Base-by-base conservation (phyloP, 345 rosid genomes). In the Laguncularia racemosa region DNA sequence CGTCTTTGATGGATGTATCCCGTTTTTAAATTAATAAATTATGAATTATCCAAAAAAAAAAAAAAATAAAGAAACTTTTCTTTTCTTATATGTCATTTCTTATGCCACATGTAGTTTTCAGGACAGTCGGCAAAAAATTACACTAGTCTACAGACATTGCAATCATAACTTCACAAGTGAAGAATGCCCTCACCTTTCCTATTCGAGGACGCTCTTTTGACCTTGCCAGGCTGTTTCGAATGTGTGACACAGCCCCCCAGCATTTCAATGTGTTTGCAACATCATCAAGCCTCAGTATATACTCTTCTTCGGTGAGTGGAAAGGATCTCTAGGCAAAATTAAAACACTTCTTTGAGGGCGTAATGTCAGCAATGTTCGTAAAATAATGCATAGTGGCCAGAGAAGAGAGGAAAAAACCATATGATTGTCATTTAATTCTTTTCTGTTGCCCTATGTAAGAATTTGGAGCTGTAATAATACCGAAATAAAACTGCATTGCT, bases 181-280 rank as follows among this genome's bases (percentile, higher is more conserved):
- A 7, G 14, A 17, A 12, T 47, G 14, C 11, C 52, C 66, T 76
- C 66, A 90, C 97, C 86, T 90, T 84, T 50, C 93, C 93, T 46
- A 88, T 88, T 64, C 96, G 79, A 20, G 96, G 98, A 14, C 96
- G 83, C 67, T 91, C 96, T 72, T 91, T 91, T 44, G 71, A 69
- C 78, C 83, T 91, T 53, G 84, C 84, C 46, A 88, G 82, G 82
- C 96, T 91, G 73, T 73, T 84, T 65, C 91, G 83, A 71, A 88
- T 86, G 59, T 88, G 95, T 33, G 96, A 84, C 63, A 88, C 95
- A 15, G 96, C 95, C 66, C 98, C 98, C 98, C 98, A 92, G 70
- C 86, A 88, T 78, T 78, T 92, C 64, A 88, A 79, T 61, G 83
- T 78, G 77, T 92, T 88, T 48, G 95, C 96, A 23, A 92, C 96